These are phyloP conservation scores for Stephanodiscus minutulus DNA, from an alignment of 108 stramenopile species.

Conservation along the genomic window DNA sequence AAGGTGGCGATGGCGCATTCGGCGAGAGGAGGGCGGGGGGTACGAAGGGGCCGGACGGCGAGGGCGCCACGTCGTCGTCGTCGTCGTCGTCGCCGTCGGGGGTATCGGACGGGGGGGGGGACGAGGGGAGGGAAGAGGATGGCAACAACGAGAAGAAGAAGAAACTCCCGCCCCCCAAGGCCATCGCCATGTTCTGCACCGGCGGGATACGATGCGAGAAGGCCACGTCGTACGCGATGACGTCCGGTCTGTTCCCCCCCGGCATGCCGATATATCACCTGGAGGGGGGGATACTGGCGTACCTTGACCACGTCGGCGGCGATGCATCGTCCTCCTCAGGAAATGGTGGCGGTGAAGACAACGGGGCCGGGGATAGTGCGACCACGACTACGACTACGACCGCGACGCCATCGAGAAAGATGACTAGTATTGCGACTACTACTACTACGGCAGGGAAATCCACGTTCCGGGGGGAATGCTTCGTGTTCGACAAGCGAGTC, in stretches of 20 bases:
- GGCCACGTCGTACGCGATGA: constrained; percentile 68
- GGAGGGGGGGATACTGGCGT: constrained; percentile 88
- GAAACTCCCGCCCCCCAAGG: constrained; percentile 49
- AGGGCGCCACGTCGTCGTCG: not conserved
- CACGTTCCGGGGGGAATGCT: constrained; percentile 79
- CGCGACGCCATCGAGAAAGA: not conserved
- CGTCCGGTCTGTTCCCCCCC: constrained; percentile 31
- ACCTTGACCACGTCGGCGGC: constrained; percentile 64
- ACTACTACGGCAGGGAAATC: constrained; percentile 17
- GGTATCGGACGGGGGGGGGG: not conserved
- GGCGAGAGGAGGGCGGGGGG: too few relatives aligned
- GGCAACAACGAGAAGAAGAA: constrained; percentile 4
- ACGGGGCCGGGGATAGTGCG: not conserved
- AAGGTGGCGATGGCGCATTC: too few relatives aligned
- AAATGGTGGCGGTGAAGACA: not conserved
- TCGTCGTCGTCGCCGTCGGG: not conserved
- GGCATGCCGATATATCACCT: constrained; percentile 80
- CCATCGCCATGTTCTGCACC: constrained; percentile 95
- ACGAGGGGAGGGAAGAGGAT: not conserved
- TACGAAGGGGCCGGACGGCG: constrained; percentile 7
- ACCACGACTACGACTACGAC: not conserved
- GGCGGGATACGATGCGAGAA: constrained; percentile 97
- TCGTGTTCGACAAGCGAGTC: constrained; percentile 86
- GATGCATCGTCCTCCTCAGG: constrained; percentile 11
- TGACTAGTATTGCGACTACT: not conserved